Evolutionary conservation across 306 rosid species (phyloP), one percentile per base, ranked within the genome.

Genomic region (Inga laurina): DNA sequence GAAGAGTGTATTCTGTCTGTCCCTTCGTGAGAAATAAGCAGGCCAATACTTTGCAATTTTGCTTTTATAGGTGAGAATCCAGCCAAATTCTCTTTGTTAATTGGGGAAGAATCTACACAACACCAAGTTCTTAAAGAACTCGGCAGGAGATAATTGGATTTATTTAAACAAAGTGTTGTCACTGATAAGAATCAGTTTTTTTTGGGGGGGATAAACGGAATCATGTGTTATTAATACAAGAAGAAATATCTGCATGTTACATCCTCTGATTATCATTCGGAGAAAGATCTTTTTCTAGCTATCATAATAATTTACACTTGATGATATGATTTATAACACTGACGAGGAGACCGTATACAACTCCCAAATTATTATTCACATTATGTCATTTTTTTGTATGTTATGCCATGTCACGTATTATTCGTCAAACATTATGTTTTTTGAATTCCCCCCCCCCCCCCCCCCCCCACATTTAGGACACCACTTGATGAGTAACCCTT

Each of bases 401-500:
- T 19, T 71, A 8, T 45, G 48, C 64, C 32, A 68, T 56, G 85
- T 48, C 54, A 78, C 64, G 49, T 13, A 13, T 52, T 37, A 19
- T 61, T 19, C 68, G 10, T 21, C 59, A 62, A 62, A 48, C 64
- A 48, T 49, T 61, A 41, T 75, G 62, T 0, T 81, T 54, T 81
- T n/a, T 71, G 32, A 76, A 72, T 75, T 46, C 56, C 72, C 45
- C 48, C 35, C 67, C 64, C 56, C 72, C 45, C 48, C 35, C 67
- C 64, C 16, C 34, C 66, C 62, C n/a, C 15, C 21, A 65, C 30
- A 83, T 46, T 49, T 77, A 70, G 35, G 22, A 51, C 43, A 48
- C 22, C 67, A 30, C 75, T 78, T 21, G 73, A 74, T 79, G 77
- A 32, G 77, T n/a, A 30, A 66, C 64, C 30, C 30, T n/a, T 21